phyloP scores from a whole-genome alignment of 176 grass and related monocot species.

The Microstegium vimineum region DNA sequence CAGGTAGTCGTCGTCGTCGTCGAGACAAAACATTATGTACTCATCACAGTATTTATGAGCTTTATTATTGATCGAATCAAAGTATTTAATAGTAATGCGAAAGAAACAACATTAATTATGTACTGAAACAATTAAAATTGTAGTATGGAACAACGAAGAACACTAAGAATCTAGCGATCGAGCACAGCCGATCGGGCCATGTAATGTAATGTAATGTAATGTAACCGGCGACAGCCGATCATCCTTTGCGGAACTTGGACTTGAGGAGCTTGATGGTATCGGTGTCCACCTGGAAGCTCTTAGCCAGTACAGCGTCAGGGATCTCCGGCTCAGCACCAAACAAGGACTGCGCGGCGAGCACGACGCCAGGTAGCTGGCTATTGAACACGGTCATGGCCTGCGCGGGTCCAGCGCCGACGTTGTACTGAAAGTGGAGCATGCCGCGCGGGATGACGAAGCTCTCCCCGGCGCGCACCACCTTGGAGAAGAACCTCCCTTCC shows the following conservation, averaged over 20 bases:
- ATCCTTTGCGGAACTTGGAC: slow-evolving; percentile 50
- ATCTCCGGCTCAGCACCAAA: slow-evolving; percentile 50
- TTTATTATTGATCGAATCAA: no score
- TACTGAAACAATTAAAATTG: no score
- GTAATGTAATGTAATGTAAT: no score
- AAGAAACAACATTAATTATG: no score
- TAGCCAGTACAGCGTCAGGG: slow-evolving; percentile 59
- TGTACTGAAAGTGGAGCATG: slow-evolving; percentile 78
- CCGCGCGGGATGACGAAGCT: slow-evolving; percentile 69
- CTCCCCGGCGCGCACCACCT: slow-evolving; percentile 42
- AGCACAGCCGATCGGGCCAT: no score
- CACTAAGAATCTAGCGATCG: no score
- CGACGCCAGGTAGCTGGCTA: slow-evolving; percentile 73
- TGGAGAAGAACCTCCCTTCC: slow-evolving; percentile 52
- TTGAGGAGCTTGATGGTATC: slow-evolving; percentile 48
- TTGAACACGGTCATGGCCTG: slow-evolving; percentile 69
- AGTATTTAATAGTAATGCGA: no score
- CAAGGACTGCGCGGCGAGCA: slow-evolving; percentile 33
- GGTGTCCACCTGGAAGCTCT: slow-evolving; percentile 62
- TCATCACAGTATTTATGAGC: no score
- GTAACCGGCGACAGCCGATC: no score
- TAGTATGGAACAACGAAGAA: no score
- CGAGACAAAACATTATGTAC: no score
- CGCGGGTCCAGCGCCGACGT: slow-evolving; percentile 24
- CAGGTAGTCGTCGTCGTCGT: no score